These are phyloP conservation scores for Cryptosporidium tyzzeri DNA, from an alignment of 169 alveolate genomes.

Conservation along the genomic window DNA sequence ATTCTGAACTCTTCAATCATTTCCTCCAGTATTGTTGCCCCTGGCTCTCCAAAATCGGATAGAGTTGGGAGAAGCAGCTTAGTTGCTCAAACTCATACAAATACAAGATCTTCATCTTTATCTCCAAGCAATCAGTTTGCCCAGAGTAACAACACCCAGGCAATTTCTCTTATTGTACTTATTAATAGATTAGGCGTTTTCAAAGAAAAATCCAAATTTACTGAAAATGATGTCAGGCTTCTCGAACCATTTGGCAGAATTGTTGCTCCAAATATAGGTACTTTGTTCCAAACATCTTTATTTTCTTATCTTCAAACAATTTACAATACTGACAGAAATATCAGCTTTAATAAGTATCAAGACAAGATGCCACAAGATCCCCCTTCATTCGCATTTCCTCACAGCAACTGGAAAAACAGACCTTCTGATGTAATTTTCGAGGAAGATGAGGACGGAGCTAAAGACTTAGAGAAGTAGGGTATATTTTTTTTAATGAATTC, in stretches of 20 bases:
- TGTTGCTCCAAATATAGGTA: constrained; percentile 71
- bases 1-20: constrained; percentile 25
- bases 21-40: constrained; percentile 19
- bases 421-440: constrained; percentile 71
- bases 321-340: constrained; percentile 36
- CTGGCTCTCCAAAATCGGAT: constrained; percentile 67
- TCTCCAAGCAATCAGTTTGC: constrained; percentile 55
- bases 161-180: constrained; percentile 68
- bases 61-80: constrained; percentile 28
- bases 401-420: constrained; percentile 70
- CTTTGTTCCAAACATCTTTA: constrained; percentile 66
- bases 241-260: constrained; percentile 71
- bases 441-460: constrained; percentile 68
- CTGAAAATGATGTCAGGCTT: constrained; percentile 65
- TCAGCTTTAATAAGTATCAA: constrained; percentile 51
- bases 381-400: constrained; percentile 38
- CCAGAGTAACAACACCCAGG: constrained; percentile 23
- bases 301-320: constrained; percentile 64
- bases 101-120: constrained; percentile 58
- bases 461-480: constrained; percentile 34
- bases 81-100: constrained; percentile 3
- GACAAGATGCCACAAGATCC: constrained; percentile 76
- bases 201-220: constrained; percentile 60
- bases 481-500: neutral
- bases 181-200: constrained; percentile 54